Evolutionary conservation across 768 basidiomycete species (phyloP), one percentile per base, ranked within the genome.

Genomic region (Lactarius quietus): DNA sequence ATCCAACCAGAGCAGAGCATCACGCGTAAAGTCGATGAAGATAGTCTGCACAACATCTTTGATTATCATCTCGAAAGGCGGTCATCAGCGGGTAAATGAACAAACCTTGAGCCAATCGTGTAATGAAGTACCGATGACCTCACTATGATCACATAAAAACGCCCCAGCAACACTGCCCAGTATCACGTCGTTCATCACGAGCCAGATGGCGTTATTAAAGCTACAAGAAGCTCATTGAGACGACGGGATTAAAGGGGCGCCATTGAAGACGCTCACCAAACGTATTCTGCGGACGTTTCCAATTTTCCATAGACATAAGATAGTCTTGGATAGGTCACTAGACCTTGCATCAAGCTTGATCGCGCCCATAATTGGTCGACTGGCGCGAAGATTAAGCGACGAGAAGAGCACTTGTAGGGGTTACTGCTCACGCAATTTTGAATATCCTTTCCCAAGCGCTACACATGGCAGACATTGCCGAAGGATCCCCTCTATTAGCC

Each of bases 121-220:
- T 57, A 78, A 74, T 35, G 74, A 72, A 1, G 62, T 67, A 2
- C 85, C 82, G 1, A 94, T 74, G 3, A 77, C 62, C 1, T 73
- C 63, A n/a, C 79, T 74, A 70, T 93, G 89, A 59, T 92, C 88
- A 59, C 80, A 82, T 1, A 97, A 71, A 71, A 94, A 86, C 1
- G 85, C 76, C 1, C 90, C 87, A 35, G 91, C 77, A 0, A 89
- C 88, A 48, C 84, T 75, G 1, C 96, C 96, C 33, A 97, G 80
- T 31, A 93, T 93, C 31, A 95, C 74, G 72, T 98, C 96, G 75
- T 98, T 98, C 70, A 93, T 73, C 33, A 95, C 83, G 2, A 96
- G 79, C 96, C 96, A 98, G 2, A 96, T 80, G 35, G 84, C 87
- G 72, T 95, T 97, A 79, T 92, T 95, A 74, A 96, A 95, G 59